These are phyloP conservation scores for Alternaria viburni DNA, from an alignment of 2,329 filamentous ascomycete species.

Conservation along the genomic window DNA sequence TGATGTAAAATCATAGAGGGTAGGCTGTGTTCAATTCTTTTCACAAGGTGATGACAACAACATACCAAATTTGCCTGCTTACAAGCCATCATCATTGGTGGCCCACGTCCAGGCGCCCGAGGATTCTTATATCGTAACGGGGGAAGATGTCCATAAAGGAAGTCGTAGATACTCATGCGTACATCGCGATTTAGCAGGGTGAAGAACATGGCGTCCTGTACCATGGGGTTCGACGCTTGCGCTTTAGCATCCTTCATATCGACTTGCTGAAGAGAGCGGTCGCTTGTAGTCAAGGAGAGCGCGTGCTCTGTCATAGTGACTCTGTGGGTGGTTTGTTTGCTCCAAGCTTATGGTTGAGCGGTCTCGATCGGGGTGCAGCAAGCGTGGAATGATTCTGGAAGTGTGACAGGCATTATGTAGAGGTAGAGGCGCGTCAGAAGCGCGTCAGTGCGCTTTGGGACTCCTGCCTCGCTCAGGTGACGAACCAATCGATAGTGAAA, in stretches of 20 bases:
- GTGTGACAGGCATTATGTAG: neutral
- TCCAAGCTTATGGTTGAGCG: neutral
- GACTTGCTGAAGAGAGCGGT: no score
- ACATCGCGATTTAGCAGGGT: neutral
- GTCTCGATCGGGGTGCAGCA: neutral
- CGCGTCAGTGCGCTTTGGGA: neutral
- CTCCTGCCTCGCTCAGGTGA: no score
- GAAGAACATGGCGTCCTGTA: neutral
- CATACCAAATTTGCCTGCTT: neutral
- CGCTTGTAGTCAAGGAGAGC: neutral
- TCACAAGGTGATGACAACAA: no score
- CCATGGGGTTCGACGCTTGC: no score
- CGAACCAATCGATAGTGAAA: no score
- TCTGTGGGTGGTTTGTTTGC: neutral
- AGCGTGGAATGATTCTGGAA: neutral
- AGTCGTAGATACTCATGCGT: neutral
- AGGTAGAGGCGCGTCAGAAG: accelerated
- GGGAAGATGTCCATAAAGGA: neutral
- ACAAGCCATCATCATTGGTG: neutral
- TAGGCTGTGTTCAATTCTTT: no score
- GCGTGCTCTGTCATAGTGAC: neutral
- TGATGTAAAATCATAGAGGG: no score
- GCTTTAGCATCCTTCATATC: no score
- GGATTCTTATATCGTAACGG: no score
- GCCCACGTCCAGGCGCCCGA: no score